Evolutionary conservation across 208 protist genomes (phyloP), one percentile per base, ranked within the genome.

Genomic region (Chromosphaera perkinsii): DNA sequence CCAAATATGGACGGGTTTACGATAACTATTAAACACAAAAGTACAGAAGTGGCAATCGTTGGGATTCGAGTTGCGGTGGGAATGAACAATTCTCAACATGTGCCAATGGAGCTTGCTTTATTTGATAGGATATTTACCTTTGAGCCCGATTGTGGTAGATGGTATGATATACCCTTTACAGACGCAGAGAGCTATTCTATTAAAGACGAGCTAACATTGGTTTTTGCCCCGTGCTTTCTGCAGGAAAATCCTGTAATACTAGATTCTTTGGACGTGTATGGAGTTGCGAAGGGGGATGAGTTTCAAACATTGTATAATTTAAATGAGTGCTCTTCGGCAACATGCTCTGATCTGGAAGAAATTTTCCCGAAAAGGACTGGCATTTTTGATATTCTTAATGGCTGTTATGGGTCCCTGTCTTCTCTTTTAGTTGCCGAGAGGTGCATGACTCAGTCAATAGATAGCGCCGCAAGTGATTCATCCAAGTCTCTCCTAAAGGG

Each of bases 161-260:
- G 55, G 55, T 61, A 61, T 14, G 29, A 61, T 22, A 42, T 61
- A 12, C 55, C 55, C n/a, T 61, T 61, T 42, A 61, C 55, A 22
- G 26, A 26, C 7, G 3, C 9, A 4, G 55, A 61, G 55, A 29
- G 26, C 33, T 14, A 39, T 3, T 22, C 7, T 12, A 22, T 42
- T 14, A 7, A 20, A 22, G 33, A 61, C 29, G 55, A 61, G 27
- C 26, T 61, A 12, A 29, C 55, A 9, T 26, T 61, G 7, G 4
- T 29, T 32, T 31, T 61, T 61, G 55, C 26, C 9, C 7, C 10
- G 55, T 42, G 29, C 27, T 61, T 61, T 14, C n/a, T 45, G 26
- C 24, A 29, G 12, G 33, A 61, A 4, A 61, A 61, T 51, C 29
- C 55, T 14, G 26, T 29, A 14, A 61, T 61, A 26, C 26, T 61